Evolutionary conservation across 2,329 filamentous ascomycete species (phyloP).

Genomic region (Zymoseptoria tritici): DNA sequence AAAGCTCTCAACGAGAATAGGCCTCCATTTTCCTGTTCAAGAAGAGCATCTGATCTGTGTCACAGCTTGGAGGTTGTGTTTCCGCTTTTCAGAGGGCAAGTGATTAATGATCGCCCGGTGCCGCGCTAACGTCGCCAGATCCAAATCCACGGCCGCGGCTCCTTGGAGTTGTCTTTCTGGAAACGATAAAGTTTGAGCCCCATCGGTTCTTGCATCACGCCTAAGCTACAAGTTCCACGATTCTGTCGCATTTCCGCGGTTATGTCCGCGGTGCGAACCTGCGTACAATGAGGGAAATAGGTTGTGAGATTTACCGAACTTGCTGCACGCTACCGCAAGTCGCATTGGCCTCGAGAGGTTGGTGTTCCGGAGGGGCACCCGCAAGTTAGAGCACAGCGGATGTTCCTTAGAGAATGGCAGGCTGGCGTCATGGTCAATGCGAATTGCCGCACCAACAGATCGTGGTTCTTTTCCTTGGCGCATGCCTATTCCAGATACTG

Average conservation of each 20-base stretch:
- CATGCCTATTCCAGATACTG: neutral
- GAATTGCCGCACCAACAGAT: neutral
- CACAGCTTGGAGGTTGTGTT: too few species aligned
- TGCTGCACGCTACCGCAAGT: neutral
- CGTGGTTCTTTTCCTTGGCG: neutral
- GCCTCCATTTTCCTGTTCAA: too few species aligned
- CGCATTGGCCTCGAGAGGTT: neutral
- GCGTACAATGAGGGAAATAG: neutral
- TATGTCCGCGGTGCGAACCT: neutral
- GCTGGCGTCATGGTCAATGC: neutral
- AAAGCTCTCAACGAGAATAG: too few species aligned
- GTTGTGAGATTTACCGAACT: too few species aligned
- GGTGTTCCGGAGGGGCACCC: neutral
- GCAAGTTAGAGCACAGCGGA: neutral
- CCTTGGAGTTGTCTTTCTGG: neutral
- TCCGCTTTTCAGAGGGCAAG: too few species aligned
- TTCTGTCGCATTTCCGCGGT: neutral
- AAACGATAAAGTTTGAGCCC: neutral
- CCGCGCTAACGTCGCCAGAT: neutral
- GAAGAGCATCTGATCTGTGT: too few species aligned
- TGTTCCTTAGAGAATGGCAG: neutral
- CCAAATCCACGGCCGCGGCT: neutral
- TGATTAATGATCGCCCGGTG: neutral
- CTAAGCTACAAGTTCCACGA: neutral
- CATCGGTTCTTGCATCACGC: neutral